Conservation (phyloP, 257 asterid species). For the Nicotiana tomentosiformis region DNA sequence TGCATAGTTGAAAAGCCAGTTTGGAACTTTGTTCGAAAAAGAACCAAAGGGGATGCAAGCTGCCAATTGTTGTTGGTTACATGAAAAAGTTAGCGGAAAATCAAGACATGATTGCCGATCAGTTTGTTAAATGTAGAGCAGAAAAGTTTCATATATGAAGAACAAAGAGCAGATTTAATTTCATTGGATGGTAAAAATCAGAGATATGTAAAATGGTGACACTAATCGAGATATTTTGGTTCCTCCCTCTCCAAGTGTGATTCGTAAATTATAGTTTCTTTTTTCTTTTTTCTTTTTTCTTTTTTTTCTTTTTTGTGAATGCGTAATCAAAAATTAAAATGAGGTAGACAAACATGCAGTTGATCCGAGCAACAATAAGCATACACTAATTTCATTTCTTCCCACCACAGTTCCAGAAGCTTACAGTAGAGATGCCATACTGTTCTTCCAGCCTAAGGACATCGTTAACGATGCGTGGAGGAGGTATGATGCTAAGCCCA, state of each 20-base stretch:
- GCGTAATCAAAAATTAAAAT: too few relatives aligned
- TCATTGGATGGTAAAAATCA: neutral
- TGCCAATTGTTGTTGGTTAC: neutral
- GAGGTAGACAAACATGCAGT: too few relatives aligned
- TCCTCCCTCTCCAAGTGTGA: neutral
- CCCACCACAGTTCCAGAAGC: neutral
- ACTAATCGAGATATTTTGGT: neutral
- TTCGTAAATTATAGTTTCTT: too few relatives aligned
- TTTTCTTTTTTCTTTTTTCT: too few relatives aligned
- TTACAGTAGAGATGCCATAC: conserved; percentile 29
- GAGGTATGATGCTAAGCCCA: conserved; percentile 50
- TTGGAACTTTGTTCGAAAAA: neutral
- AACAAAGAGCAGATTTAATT: neutral
- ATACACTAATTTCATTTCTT: neutral
- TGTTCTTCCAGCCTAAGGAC: conserved; percentile 44
- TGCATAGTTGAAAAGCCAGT: neutral
- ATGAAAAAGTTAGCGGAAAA: neutral
- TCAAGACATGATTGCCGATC: neutral
- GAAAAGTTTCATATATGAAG: neutral
- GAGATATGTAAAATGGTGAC: neutral
- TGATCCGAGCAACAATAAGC: too few relatives aligned
- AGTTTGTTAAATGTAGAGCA: neutral
- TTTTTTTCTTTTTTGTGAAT: too few relatives aligned
- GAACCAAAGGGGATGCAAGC: neutral
- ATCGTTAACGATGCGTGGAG: conserved; percentile 19